phyloP scores from a whole-genome alignment of 345 rosid genomes.

The Aethionema arabicum region DNA sequence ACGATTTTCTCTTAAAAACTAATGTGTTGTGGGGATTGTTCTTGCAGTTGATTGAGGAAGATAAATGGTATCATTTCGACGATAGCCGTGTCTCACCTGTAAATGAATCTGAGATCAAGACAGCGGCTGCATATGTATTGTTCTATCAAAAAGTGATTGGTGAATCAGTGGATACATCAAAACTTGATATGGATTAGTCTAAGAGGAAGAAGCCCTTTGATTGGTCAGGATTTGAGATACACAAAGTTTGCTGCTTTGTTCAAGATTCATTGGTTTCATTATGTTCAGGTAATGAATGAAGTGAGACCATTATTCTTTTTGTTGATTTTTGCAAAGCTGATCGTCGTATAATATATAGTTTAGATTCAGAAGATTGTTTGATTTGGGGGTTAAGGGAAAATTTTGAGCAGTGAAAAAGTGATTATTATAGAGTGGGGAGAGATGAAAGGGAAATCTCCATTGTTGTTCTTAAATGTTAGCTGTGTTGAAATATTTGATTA shows the following conservation, averaged over 20 bases:
- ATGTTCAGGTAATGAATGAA: too few relatives aligned
- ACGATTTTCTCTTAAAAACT: not conserved
- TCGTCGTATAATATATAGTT: not conserved
- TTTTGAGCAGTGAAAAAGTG: conserved; percentile 16
- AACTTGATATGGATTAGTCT: conserved; percentile 15
- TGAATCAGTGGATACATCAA: conserved; percentile 26
- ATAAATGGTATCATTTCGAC: conserved; percentile 89
- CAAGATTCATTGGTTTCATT: conserved; percentile 24
- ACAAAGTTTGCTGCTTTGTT: conserved; percentile 15
- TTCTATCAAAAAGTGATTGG: conserved; percentile 69
- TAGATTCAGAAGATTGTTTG: conserved; percentile 15
- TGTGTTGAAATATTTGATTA: not conserved
- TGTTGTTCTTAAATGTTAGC: not conserved
- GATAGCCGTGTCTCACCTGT: conserved; percentile 71
- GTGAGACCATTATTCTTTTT: not conserved
- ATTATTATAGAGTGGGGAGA: not conserved
- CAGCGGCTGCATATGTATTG: conserved; percentile 79
- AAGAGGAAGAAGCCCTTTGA: not conserved
- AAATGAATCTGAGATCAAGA: conserved; percentile 69
- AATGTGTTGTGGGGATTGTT: not conserved
- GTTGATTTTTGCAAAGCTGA: too few relatives aligned
- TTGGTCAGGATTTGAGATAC: conserved; percentile 3
- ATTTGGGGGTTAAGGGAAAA: not conserved
- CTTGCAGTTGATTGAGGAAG: conserved; percentile 79
- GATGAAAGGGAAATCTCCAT: conserved; percentile 2